Evolutionary conservation across 208 protist species (phyloP), one percentile per base, ranked within the genome.

Genomic region (Leishmania arabica): DNA sequence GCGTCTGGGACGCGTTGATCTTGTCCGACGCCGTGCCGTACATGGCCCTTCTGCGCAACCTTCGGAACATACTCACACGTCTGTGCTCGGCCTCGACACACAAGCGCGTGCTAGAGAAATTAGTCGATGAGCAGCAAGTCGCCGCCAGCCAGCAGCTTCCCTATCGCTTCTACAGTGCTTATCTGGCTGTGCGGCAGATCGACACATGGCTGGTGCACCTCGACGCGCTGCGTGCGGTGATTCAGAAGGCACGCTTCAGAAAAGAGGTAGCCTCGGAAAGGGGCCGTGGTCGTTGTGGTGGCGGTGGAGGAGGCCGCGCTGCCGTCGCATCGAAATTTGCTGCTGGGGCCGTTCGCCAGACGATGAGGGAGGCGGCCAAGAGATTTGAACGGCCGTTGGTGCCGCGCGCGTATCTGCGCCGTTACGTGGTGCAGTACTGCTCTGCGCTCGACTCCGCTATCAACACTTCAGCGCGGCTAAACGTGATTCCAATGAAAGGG

Each of bases 11-110:
- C 80, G 81, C 84, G 40, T 88, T 99, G 17, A 84, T 99, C n/a
- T 89, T 89, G 56, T 31, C 81, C 11, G 81, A 92, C 13, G 87
- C 93, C 66, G 86, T 99, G 27, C 97, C 98, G 19, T 99, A 98
- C 85, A 99, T 99, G 97, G 98, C 97, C 34, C 97, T 98, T 86
- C 86, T 99, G 68, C 91, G 94, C 70, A 99, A 99, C 83, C 74
- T 99, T n/a, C 91, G 97, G n/a, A 99, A 99, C 88, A 82, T 99
- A 15, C 86, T 99, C 76, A 83, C 93, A 11, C 88, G 87, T n/a
- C 87, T 90, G 47, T 90, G 97, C 75, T 81, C 72, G 19, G 56
- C 81, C 0, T 60, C 54, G 4, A 92, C 97, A 24, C 97, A 99
- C 83, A 49, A 83, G 11, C 58, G 19, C 1, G 73, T 98, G 40